A percentile compares a stretch with the other conserved stretches of the same genome.
phyloP scores from a whole-genome alignment of 352 stramenopile genomes.

The Phytopythium ostracodes region DNA sequence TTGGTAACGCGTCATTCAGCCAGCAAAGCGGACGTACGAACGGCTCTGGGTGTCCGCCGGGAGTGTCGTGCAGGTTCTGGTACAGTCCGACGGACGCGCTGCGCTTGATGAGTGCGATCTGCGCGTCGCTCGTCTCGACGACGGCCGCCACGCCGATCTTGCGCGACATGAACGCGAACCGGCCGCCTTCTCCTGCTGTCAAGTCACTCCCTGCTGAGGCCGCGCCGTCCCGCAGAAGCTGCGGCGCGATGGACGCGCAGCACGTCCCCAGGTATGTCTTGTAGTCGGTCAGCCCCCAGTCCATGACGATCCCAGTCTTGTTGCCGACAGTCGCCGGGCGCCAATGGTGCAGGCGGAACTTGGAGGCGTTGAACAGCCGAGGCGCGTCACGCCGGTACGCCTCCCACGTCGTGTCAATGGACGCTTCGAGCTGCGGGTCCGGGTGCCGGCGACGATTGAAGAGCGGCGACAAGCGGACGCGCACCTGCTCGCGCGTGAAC shows the following conservation, averaged over 20 bases:
- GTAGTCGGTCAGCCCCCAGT: slow-evolving; percentile 68
- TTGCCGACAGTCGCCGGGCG: background rate
- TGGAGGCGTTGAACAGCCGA: slow-evolving; percentile 69
- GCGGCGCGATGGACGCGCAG: slow-evolving; percentile 35
- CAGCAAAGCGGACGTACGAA: slow-evolving; percentile 14
- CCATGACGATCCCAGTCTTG: slow-evolving; percentile 13
- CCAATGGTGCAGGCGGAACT: slow-evolving; percentile 51
- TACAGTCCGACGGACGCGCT: slow-evolving; percentile 69
- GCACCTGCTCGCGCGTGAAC: slow-evolving; percentile 28
- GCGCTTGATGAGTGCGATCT: slow-evolving; percentile 64
- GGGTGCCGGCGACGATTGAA: slow-evolving; percentile 47
- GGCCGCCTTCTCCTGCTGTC: slow-evolving; percentile 11
- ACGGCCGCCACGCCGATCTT: slow-evolving; percentile 78
- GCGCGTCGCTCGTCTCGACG: slow-evolving; percentile 56
- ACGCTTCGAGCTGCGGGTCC: slow-evolving; percentile 29
- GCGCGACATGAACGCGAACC: slow-evolving; percentile 60
- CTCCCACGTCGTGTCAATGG: slow-evolving; percentile 38
- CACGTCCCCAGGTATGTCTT: slow-evolving; percentile 74
- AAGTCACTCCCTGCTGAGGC: slow-evolving; percentile 22
- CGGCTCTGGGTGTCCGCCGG: slow-evolving; percentile 75
- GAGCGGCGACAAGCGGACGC: slow-evolving; percentile 32
- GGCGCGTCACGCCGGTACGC: slow-evolving; percentile 26
- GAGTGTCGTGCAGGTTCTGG: slow-evolving; percentile 69
- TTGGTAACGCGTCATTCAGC: too few relatives aligned
- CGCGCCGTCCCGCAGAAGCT: slow-evolving; percentile 14